These are phyloP conservation scores for Paramyrothecium sp. DNA, from an alignment of 2,329 filamentous ascomycete genomes.

Conservation along the genomic window DNA sequence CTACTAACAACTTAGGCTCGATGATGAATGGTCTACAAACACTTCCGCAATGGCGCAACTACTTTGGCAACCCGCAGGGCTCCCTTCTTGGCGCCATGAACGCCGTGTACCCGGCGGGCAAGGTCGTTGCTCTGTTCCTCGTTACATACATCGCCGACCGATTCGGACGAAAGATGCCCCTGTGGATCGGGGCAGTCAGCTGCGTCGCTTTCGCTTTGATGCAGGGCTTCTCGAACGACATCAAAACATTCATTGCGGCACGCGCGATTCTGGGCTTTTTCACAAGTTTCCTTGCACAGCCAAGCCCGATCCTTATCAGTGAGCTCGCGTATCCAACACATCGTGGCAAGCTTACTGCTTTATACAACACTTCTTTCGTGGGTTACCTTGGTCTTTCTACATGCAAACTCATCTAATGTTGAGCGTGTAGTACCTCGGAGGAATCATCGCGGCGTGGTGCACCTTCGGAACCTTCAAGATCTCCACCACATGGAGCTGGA, in stretches of 20 bases:
- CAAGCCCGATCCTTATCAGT: slow-evolving; percentile 24
- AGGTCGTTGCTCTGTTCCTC: slow-evolving; percentile 30
- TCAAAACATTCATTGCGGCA: slow-evolving; percentile 21
- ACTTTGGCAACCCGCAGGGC: slow-evolving; percentile 32
- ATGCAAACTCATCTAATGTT: background rate
- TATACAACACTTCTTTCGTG: slow-evolving; percentile 16
- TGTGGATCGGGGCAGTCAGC: slow-evolving; percentile 28
- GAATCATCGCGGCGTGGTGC: slow-evolving; percentile 25
- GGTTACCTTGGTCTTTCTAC: background rate
- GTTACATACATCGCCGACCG: slow-evolving; percentile 31
- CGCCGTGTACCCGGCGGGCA: slow-evolving; percentile 32
- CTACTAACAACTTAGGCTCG: slow-evolving; percentile 17
- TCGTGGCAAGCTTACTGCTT: slow-evolving; percentile 22
- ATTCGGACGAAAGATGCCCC: slow-evolving; percentile 34
- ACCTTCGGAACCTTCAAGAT: slow-evolving; percentile 24
- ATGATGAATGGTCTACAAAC: slow-evolving; percentile 43
- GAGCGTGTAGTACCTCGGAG: slow-evolving; percentile 19
- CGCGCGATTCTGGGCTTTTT: slow-evolving; percentile 26
- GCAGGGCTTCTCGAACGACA: slow-evolving; percentile 21
- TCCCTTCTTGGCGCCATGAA: slow-evolving; percentile 31
- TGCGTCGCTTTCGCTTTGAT: slow-evolving; percentile 23
- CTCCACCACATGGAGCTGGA: slow-evolving; percentile 20
- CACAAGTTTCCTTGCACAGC: slow-evolving; percentile 18
- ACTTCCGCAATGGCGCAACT: slow-evolving; percentile 34
- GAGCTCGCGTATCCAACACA: slow-evolving; percentile 29